A percentile compares a stretch with the other conserved stretches of the same genome.
Evolutionary conservation across 495 filamentous ascomycete species (phyloP).

Genomic region (Penicillium cinerascens): DNA sequence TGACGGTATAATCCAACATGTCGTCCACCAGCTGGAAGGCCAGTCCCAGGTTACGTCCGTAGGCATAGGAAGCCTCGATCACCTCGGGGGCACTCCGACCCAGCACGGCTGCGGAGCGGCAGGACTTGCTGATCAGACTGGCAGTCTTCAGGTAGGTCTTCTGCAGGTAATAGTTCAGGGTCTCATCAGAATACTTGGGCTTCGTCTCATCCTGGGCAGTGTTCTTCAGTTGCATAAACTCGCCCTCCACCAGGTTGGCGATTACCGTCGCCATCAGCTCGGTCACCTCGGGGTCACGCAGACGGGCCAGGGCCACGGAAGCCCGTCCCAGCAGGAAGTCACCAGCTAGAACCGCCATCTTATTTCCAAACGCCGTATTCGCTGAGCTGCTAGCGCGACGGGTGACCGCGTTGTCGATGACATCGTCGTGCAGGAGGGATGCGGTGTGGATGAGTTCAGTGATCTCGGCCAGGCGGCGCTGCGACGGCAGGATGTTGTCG

Average conservation of each 20-base stretch:
- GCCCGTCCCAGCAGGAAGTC: constrained; percentile 92
- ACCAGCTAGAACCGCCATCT: constrained; percentile 95
- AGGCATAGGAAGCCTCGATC: constrained; percentile 85
- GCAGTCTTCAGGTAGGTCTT: constrained; percentile 98
- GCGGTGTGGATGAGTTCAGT: constrained; percentile 97
- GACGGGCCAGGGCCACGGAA: constrained; percentile 85
- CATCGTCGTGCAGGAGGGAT: constrained; percentile 94
- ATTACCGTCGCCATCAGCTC: constrained; percentile 95
- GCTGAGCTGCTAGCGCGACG: constrained; percentile 81
- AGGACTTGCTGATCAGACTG: constrained; percentile 91
- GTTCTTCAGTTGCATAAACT: constrained; percentile 99
- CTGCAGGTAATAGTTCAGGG: constrained; percentile 91
- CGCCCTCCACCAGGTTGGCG: constrained; percentile 94
- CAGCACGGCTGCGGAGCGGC: constrained; percentile 82
- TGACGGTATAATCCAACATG: constrained; percentile 94
- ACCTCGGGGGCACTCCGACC: constrained; percentile 72
- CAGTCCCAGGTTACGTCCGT: constrained; percentile 87
- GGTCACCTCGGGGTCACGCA: constrained; percentile 89
- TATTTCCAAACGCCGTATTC: constrained; percentile 93
- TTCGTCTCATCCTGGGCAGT: constrained; percentile 81
- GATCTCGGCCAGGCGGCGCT: constrained; percentile 86
- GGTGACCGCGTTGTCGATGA: constrained; percentile 86
- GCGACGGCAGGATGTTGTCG: constrained; percentile 65
- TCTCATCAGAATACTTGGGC: constrained; percentile 79
- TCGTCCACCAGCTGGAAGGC: constrained; percentile 99